These are phyloP conservation scores for Vitis cinerea DNA, from an alignment of 164 flowering plant species.

Conservation along the genomic window DNA sequence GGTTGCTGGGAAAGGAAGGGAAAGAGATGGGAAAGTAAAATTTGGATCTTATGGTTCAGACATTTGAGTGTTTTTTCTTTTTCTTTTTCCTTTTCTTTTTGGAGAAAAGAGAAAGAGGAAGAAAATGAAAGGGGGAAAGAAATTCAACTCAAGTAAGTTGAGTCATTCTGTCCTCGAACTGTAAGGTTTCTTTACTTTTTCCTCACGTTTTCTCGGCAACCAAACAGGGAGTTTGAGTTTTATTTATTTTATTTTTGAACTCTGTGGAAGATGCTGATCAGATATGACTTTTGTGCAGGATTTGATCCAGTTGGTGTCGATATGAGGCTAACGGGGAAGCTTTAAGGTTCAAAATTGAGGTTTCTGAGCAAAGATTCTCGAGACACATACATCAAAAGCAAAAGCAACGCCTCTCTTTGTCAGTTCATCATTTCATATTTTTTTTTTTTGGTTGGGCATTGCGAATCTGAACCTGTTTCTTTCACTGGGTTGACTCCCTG, in stretches of 20 bases:
- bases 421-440: not conserved
- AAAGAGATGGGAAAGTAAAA: no score
- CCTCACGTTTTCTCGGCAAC: not conserved
- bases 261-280: not conserved
- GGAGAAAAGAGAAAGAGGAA: no score
- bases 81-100: no score
- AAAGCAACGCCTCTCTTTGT: not conserved
- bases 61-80: no score
- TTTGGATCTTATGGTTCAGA: no score
- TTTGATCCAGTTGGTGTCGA: not conserved
- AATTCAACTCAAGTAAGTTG: no score
- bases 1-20: no score
- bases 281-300: not conserved
- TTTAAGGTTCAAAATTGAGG: not conserved
- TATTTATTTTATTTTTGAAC: not conserved
- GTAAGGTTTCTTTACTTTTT: not conserved
- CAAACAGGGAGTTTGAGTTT: not conserved
- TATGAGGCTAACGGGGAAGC: not conserved
- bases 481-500: conserved; percentile 14
- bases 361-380: not conserved
- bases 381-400: not conserved
- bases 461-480: conserved; percentile 5
- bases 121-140: no score
- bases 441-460: no score
- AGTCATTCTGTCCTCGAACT: no score